Conservation (phyloP, 225 moss, liverwort and hornwort species). For the Asterella californica region DNA sequence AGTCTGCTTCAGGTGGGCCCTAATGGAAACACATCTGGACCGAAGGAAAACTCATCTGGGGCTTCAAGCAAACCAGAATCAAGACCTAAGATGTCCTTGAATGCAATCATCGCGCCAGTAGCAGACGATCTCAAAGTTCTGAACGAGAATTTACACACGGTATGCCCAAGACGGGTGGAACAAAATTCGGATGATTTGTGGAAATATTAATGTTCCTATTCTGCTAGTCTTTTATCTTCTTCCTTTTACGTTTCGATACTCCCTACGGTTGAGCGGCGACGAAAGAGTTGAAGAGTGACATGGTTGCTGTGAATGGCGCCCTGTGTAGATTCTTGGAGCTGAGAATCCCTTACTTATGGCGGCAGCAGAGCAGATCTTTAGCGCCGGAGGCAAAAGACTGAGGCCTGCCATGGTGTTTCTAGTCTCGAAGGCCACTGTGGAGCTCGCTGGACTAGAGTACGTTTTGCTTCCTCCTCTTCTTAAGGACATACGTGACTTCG, state of each 20-base stretch:
- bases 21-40: constrained; percentile 9
- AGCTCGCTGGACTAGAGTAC: constrained; percentile 77
- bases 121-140: constrained; percentile 35
- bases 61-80: constrained; percentile 12
- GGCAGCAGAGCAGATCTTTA: constrained; percentile 90
- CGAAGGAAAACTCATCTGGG: neutral
- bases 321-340: constrained; percentile 76
- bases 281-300: neutral
- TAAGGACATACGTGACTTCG: neutral
- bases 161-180: neutral
- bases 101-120: constrained; percentile 35
- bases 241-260: neutral
- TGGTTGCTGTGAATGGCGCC: neutral
- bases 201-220: no score
- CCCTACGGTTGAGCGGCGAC: neutral
- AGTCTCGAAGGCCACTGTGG: constrained; percentile 76
- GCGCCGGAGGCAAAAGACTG: constrained; percentile 92
- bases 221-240: no score
- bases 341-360: constrained; percentile 83
- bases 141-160: constrained; percentile 35
- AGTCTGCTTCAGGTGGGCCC: constrained; percentile 4
- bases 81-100: constrained; percentile 15
- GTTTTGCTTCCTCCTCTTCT: constrained; percentile 18
- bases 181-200: no score
- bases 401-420: constrained; percentile 88